A percentile compares a stretch with the other conserved stretches of the same genome.
phyloP scores from a whole-genome alignment of 768 basidiomycete genomes.

The Tephrocybe sp. region DNA sequence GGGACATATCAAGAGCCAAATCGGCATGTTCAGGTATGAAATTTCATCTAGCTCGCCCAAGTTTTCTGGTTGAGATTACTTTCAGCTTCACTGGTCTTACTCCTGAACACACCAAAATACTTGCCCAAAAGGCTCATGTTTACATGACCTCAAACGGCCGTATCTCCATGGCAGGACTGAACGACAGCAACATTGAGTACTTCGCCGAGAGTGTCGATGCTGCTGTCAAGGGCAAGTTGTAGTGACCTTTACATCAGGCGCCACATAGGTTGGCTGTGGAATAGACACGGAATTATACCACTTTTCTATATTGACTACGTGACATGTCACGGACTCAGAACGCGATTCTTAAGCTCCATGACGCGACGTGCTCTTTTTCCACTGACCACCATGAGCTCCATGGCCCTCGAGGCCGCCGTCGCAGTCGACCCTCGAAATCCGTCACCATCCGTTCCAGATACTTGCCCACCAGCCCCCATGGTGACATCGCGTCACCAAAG shows the following conservation, averaged over 20 bases:
- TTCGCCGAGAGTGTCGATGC: conserved; percentile 85
- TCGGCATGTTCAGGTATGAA: conserved; percentile 94
- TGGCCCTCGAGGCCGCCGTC: conserved; percentile 3
- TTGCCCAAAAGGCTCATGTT: conserved; percentile 86
- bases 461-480: conserved; percentile 35
- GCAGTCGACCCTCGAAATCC: conserved; percentile 22
- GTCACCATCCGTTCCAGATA: conserved; percentile 39
- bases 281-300: conserved; percentile 10
- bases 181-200: conserved; percentile 80
- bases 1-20: conserved; percentile 93
- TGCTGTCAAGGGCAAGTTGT: conserved; percentile 76
- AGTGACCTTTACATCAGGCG: conserved; percentile 21
- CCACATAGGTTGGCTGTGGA: conserved; percentile 7
- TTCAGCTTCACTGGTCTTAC: conserved; percentile 83
- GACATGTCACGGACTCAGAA: background rate
- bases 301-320: background rate
- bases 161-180: conserved; percentile 92
- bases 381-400: conserved; percentile 7
- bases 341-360: background rate
- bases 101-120: conserved; percentile 70
- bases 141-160: conserved; percentile 95
- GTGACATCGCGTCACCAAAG: conserved; percentile 14
- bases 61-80: background rate
- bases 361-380: background rate
- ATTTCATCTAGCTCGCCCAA: background rate